These are phyloP conservation scores for Rhynchosporium agropyri DNA, from an alignment of 2,329 filamentous ascomycete species.

Conservation along the genomic window DNA sequence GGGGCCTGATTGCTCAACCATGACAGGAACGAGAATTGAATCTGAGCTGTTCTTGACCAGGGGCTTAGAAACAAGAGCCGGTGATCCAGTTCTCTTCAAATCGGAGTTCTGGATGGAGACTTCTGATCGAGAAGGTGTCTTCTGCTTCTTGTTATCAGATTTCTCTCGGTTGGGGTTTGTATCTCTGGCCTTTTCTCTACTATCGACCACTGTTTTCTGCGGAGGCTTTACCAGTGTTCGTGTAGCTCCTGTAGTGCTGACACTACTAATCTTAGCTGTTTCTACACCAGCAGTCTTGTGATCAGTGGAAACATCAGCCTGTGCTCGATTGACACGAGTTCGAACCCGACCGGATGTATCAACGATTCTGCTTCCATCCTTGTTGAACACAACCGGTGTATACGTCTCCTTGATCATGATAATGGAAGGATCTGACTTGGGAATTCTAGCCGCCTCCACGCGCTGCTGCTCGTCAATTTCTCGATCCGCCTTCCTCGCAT, in stretches of 20 bases:
- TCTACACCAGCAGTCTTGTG: not conserved
- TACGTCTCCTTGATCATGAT: conserved; percentile 14
- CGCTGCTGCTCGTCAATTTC: conserved; percentile 16
- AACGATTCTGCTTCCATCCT: conserved; percentile 7
- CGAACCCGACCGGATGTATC: not conserved
- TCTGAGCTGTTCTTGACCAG: not conserved
- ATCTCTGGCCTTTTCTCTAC: not conserved
- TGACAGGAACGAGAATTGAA: not conserved
- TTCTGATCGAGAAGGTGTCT: not conserved
- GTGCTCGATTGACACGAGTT: not conserved
- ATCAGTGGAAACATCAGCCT: not conserved
- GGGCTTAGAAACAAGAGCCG: not conserved
- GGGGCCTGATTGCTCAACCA: not conserved
- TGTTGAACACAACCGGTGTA: not conserved
- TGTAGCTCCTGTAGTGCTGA: not conserved
- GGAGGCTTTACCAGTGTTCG: not conserved
- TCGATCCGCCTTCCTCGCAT: conserved; percentile 27
- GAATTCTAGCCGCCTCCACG: conserved; percentile 1
- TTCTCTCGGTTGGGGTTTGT: not conserved
- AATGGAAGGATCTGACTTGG: not conserved
- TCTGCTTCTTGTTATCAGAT: not conserved
- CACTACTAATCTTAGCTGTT: too few relatives aligned
- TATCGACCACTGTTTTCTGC: not conserved
- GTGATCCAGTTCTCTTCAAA: not conserved
- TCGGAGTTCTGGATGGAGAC: not conserved